Evolutionary conservation across 2,329 filamentous ascomycete species (phyloP).

Genomic region (Coniella vitis): DNA sequence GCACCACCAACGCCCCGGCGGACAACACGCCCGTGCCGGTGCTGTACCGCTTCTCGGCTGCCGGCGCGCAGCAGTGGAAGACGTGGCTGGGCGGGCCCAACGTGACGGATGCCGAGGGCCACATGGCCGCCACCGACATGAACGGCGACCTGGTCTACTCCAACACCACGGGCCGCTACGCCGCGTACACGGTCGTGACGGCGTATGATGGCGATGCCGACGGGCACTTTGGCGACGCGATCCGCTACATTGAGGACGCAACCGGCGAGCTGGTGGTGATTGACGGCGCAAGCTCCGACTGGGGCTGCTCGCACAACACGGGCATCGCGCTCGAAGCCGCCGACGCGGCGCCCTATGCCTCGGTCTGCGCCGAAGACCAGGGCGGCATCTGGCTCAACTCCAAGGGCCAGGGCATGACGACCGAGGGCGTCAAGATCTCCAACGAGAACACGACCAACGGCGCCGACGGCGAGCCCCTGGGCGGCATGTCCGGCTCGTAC

Average conservation of each 20-base stretch:
- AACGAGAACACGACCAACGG: slow-evolving; percentile 58
- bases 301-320: slow-evolving; percentile 59
- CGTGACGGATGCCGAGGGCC: slow-evolving; percentile 37
- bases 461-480: slow-evolving; percentile 50
- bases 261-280: slow-evolving; percentile 44
- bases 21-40: slow-evolving; percentile 45
- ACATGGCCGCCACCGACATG: slow-evolving; percentile 46
- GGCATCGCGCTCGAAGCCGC: slow-evolving; percentile 57
- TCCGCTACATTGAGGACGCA: slow-evolving; percentile 37
- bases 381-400: slow-evolving; percentile 60
- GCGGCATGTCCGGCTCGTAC: slow-evolving; percentile 58
- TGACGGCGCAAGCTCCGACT: slow-evolving; percentile 45
- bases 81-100: slow-evolving; percentile 52
- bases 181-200: slow-evolving; percentile 56
- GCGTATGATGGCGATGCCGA: slow-evolving; percentile 45
- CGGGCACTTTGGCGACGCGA: slow-evolving; percentile 52
- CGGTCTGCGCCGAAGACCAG: slow-evolving; percentile 55
- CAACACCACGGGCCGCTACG: slow-evolving; percentile 47
- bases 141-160: slow-evolving; percentile 59
- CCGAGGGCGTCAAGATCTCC: slow-evolving; percentile 49
- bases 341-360: slow-evolving; percentile 50
- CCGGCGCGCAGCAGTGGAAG: slow-evolving; percentile 50
- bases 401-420: slow-evolving; percentile 47
- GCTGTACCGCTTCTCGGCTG: slow-evolving; percentile 48
- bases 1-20: slow-evolving; percentile 40